Conservation (phyloP, 164 flowering plant genomes). For the Stephania cephalantha region DNA sequence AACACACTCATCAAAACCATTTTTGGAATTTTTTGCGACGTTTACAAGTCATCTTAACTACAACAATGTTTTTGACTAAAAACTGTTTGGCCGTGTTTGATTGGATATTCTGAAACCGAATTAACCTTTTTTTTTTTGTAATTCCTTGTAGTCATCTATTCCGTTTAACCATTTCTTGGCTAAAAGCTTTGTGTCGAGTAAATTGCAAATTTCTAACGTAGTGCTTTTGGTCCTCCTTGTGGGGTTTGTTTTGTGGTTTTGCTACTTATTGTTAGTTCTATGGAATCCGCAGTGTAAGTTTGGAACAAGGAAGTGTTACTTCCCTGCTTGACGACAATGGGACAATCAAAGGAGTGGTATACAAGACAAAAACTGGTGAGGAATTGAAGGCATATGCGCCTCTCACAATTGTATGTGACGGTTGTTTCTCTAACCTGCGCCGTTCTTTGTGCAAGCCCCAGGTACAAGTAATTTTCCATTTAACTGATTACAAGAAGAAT, state of each 20-base stretch:
- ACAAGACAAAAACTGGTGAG: conserved; percentile 61
- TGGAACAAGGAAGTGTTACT: conserved; percentile 80
- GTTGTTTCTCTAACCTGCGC: conserved; percentile 88
- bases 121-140: too few relatives aligned
- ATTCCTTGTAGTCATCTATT: too few relatives aligned
- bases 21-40: too few relatives aligned
- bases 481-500: not conserved
- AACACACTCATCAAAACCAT: too few relatives aligned
- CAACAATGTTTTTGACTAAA: too few relatives aligned
- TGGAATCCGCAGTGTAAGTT: conserved; percentile 39
- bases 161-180: not conserved
- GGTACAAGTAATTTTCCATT: conserved; percentile 30
- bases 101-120: too few relatives aligned
- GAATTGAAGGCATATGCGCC: conserved; percentile 67
- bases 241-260: conserved; percentile 6
- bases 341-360: conserved; percentile 64
- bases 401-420: conserved; percentile 88
- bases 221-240: not conserved
- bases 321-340: conserved; percentile 79
- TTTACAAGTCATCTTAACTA: too few relatives aligned
- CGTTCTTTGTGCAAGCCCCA: conserved; percentile 75
- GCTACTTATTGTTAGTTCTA: not conserved
- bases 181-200: not conserved
- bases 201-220: not conserved
- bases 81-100: too few relatives aligned